These are phyloP conservation scores for Avena atlantica DNA, from an alignment of 176 grass and related monocot species.

Conservation along the genomic window DNA sequence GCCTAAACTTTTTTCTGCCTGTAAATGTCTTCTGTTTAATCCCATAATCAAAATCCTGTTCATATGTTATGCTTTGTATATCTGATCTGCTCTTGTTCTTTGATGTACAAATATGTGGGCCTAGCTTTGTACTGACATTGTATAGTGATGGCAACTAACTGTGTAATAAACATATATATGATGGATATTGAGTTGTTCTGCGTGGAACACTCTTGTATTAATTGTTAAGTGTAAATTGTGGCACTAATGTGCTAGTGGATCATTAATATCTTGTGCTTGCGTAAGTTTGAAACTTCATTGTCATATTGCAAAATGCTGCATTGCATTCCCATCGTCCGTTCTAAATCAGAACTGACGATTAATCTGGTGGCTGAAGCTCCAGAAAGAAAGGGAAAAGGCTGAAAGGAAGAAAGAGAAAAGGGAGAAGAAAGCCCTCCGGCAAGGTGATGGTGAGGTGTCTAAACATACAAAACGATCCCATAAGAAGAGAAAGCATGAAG, in stretches of 20 bases:
- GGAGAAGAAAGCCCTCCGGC: slow-evolving; percentile 54
- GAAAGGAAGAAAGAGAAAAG: slow-evolving; percentile 59
- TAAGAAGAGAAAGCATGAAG: slow-evolving; percentile 67
- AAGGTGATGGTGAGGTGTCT: slow-evolving; percentile 47
- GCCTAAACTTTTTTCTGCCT: background rate
- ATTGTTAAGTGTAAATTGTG: slow-evolving; percentile 32
- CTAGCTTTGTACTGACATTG: background rate
- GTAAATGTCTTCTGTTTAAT: background rate
- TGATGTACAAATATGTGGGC: background rate
- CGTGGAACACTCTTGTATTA: slow-evolving; percentile 16
- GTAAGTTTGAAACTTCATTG: slow-evolving; percentile 22
- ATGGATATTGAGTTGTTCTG: slow-evolving; percentile 2
- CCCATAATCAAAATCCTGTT: background rate
- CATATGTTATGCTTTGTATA: background rate
- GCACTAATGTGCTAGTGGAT: background rate
- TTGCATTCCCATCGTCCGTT: slow-evolving; percentile 67
- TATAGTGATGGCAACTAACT: slow-evolving; percentile 1
- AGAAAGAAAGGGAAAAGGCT: slow-evolving; percentile 62
- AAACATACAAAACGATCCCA: slow-evolving; percentile 56
- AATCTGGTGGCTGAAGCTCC: slow-evolving; percentile 79
- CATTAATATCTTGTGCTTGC: slow-evolving; percentile 15
- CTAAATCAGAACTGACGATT: slow-evolving; percentile 89
- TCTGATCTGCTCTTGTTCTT: background rate
- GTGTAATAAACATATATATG: slow-evolving; percentile 30
- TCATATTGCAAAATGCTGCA: slow-evolving; percentile 48